These are phyloP conservation scores for Ballota nigra DNA, from an alignment of 257 asterid species.

Conservation along the genomic window DNA sequence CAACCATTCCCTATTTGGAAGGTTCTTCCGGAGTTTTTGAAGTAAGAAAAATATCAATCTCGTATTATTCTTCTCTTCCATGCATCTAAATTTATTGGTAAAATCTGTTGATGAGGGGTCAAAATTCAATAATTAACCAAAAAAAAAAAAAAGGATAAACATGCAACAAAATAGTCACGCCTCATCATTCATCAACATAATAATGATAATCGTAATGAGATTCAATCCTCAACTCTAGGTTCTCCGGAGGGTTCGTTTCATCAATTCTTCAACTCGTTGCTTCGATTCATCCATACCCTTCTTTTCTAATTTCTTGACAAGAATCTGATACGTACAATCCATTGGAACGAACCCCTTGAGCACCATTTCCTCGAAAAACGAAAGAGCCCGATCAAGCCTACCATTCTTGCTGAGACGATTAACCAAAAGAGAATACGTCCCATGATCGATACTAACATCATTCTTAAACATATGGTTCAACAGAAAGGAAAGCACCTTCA, in stretches of 20 bases:
- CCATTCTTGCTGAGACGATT: constrained; percentile 54
- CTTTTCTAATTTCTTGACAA: constrained; percentile 49
- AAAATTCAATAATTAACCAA: too few species aligned
- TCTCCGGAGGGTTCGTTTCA: constrained; percentile 26
- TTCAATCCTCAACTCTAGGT: not conserved
- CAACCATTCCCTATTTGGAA: too few species aligned
- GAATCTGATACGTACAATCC: constrained; percentile 39
- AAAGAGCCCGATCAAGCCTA: constrained; percentile 52
- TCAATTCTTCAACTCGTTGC: constrained; percentile 47
- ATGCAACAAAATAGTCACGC: too few species aligned
- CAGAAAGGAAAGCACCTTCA: constrained; percentile 78
- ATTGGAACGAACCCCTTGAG: constrained; percentile 64
- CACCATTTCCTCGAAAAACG: constrained; percentile 65
- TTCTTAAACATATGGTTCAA: constrained; percentile 76
- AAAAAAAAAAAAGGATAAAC: too few species aligned
- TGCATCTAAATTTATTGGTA: too few species aligned
- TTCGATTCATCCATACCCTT: constrained; percentile 50
- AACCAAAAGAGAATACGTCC: constrained; percentile 64
- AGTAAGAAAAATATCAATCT: too few species aligned
- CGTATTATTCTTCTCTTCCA: too few species aligned
- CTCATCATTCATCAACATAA: too few species aligned
- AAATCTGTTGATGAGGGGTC: too few species aligned
- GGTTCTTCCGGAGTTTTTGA: too few species aligned
- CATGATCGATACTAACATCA: constrained; percentile 62
- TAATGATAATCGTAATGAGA: not conserved